Base-by-base conservation (phyloP, 1,284 basidiomycete genomes). In the Tilletia caries region DNA sequence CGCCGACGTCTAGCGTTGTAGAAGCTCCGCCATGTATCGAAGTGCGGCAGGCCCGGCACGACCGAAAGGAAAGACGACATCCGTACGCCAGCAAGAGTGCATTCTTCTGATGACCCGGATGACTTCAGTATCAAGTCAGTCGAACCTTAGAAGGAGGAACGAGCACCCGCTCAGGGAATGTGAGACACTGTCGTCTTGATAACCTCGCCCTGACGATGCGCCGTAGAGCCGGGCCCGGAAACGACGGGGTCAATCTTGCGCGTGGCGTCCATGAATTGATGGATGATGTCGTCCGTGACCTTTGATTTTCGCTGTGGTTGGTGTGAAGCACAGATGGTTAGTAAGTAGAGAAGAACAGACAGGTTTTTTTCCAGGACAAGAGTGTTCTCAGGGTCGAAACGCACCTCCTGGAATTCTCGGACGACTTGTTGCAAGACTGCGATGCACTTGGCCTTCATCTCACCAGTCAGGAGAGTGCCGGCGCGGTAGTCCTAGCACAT, bases 381-480 rank as follows among this genome's bases (percentile, higher is more conserved):
- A n/a, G n/a, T n/a, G n/a, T n/a, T n/a, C n/a, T 23, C 44, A 25
- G 33, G 58, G 65, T 70, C 34, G 44, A 23, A n/a, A 74, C 79
- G 62, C 25, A 83, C 94, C 85, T 91, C 91, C 85, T 98, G 95
- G 88, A 98, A 98, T 0, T 87, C 88, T 66, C 88, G 87, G 34
- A 98, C 92, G 71, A 98, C 92, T 60, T 88, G 86, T 83, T 97
- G 94, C 43, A 99, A 84, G 68, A 91, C 83, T 67, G 88, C 87
- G 73, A 98, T 98, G 82, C 93, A 96, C 82, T 87, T 90, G 29
- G 90, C 90, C 86, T 99, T 99, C 76, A 99, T 86, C 84, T 98
- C 90, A 10, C 94, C 93, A 0, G 95, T 97, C 68, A 96, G 86
- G 72, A 99, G 83, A 44, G 87, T 88, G 0, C 96, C 96, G 15